Evolutionary conservation across 2,329 filamentous ascomycete genomes (phyloP).

Genomic region (Cladosporium sp.): DNA sequence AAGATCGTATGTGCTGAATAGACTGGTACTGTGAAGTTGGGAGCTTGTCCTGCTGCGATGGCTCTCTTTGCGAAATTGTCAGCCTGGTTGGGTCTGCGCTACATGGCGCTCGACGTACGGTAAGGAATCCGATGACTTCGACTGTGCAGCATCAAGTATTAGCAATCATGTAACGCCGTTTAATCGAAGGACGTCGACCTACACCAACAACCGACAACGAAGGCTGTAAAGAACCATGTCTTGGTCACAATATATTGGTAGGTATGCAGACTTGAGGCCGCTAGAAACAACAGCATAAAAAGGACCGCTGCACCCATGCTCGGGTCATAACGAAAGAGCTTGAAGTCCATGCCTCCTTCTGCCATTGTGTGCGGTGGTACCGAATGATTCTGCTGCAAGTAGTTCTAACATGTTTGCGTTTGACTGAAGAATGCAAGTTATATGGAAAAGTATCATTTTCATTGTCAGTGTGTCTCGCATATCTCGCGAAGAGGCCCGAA

Average conservation of each 20-base stretch:
- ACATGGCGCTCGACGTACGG: not conserved
- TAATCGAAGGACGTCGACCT: not conserved
- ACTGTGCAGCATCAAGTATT: not conserved
- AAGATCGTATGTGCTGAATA: slow-evolving; percentile 31
- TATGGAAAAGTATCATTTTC: not conserved
- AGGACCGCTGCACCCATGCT: not conserved
- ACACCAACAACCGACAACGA: slow-evolving; percentile 37
- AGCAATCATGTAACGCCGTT: not conserved
- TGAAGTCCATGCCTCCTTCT: not conserved
- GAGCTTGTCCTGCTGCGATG: not conserved
- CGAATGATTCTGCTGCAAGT: not conserved
- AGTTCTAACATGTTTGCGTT: not conserved
- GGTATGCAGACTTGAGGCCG: not conserved
- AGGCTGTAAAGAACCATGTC: slow-evolving; percentile 48
- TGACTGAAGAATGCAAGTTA: not conserved
- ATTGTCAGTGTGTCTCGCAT: not conserved
- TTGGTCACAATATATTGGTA: slow-evolving; percentile 38
- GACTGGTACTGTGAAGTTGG: slow-evolving; percentile 13
- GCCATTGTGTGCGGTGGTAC: not conserved
- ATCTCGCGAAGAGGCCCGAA: not conserved
- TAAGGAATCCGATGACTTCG: slow-evolving; percentile 1
- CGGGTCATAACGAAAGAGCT: slow-evolving; percentile 6
- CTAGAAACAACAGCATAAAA: not conserved
- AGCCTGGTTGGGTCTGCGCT: slow-evolving; percentile 37
- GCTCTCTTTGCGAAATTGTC: slow-evolving; percentile 22